These are phyloP conservation scores for Tolypocladium nubicola DNA, from an alignment of 2,329 filamentous ascomycete genomes.

Conservation along the genomic window DNA sequence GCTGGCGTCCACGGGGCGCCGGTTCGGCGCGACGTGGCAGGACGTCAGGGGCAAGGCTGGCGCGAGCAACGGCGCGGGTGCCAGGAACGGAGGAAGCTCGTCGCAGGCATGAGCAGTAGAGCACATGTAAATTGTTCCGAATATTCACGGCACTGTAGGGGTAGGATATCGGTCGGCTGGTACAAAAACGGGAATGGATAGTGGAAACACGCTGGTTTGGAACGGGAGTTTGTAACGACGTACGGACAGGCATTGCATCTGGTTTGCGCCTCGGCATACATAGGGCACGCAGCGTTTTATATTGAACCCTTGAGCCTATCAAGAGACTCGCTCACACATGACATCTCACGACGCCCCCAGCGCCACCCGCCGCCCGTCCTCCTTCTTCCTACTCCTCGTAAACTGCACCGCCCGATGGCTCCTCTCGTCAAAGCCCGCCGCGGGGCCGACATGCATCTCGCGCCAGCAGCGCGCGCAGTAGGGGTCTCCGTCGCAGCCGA, in stretches of 20 bases:
- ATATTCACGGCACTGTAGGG: neutral
- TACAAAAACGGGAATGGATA: neutral
- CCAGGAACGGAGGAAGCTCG: constrained; percentile 2
- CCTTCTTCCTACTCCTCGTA: constrained; percentile 22
- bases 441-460: constrained; percentile 64
- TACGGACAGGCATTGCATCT: neutral
- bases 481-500: constrained; percentile 60
- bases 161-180: neutral
- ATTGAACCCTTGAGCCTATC: neutral
- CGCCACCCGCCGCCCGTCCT: constrained; percentile 21
- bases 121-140: neutral
- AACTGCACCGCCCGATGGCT: constrained; percentile 58
- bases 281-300: neutral
- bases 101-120: neutral
- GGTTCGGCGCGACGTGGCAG: constrained; percentile 81
- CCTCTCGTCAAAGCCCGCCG: constrained; percentile 59
- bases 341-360: constrained; percentile 18
- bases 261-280: neutral
- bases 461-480: constrained; percentile 74
- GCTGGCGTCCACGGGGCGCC: constrained; percentile 68
- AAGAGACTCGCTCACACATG: neutral
- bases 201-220: neutral
- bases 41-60: constrained; percentile 57
- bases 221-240: neutral
- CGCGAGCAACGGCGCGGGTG: constrained; percentile 8